Evolutionary conservation across 2,329 filamentous ascomycete species (phyloP).

Genomic region (Botrytis porri): DNA sequence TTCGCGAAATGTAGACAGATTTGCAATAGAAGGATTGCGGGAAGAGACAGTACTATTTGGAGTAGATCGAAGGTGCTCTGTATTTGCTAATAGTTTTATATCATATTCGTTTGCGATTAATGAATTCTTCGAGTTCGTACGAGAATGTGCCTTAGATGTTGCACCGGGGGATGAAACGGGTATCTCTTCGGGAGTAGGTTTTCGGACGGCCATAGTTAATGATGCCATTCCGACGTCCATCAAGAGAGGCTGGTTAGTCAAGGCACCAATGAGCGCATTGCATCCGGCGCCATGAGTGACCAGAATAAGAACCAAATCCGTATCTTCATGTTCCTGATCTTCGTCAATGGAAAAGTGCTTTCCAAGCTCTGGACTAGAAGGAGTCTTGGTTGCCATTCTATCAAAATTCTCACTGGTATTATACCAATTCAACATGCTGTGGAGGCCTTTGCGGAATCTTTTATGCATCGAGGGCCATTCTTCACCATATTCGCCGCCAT

Average conservation of each 20-base stretch:
- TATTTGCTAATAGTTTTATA: conserved; percentile 69
- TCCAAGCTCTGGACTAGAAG: conserved; percentile 40
- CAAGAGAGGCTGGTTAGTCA: conserved; percentile 87
- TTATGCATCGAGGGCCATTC: conserved; percentile 97
- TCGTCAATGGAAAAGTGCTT: conserved; percentile 35
- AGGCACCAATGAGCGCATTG: conserved; percentile 88
- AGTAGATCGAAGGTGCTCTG: conserved; percentile 62
- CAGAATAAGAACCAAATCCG: conserved; percentile 77
- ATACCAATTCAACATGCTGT: conserved; percentile 83
- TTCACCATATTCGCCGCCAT: conserved; percentile 83
- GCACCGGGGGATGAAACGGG: conserved; percentile 26
- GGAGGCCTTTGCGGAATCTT: conserved; percentile 76
- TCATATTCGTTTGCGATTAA: conserved; percentile 64
- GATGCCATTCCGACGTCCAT: conserved; percentile 89
- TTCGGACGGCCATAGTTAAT: conserved; percentile 79
- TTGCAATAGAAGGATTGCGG: conserved; percentile 37
- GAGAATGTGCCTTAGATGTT: conserved; percentile 42
- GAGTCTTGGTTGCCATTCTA: conserved; percentile 49
- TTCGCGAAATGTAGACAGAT: conserved; percentile 32
- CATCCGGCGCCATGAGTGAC: conserved; percentile 95
- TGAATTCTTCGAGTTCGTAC: conserved; percentile 39
- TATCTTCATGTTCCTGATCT: conserved; percentile 56
- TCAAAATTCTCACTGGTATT: conserved; percentile 51
- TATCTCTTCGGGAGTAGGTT: conserved; percentile 37
- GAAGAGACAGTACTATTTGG: conserved; percentile 40